Conservation (phyloP, 2,329 filamentous ascomycete species). For the Alternaria incomplexa region DNA sequence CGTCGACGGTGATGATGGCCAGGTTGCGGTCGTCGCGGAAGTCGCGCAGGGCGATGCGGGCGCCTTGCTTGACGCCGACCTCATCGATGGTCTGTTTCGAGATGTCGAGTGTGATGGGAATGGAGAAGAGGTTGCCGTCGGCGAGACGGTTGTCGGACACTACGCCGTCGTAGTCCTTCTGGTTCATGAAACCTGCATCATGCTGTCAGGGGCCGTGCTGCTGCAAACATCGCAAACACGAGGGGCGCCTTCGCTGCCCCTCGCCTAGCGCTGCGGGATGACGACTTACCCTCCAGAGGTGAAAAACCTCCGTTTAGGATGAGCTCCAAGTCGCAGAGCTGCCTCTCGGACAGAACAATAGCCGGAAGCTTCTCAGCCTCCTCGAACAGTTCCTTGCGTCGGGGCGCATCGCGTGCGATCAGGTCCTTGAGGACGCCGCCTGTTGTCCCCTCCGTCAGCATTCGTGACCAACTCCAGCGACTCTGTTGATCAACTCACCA, state of each 20-base stretch:
- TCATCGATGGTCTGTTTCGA: slow-evolving; percentile 76
- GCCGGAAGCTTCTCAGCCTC: slow-evolving; percentile 90
- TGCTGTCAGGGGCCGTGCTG: slow-evolving; percentile 6
- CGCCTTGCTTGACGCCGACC: slow-evolving; percentile 76
- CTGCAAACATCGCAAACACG: slow-evolving; percentile 36
- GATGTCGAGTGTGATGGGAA: slow-evolving; percentile 94
- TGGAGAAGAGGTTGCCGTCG: slow-evolving; percentile 90
- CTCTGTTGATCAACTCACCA: slow-evolving; percentile 44
- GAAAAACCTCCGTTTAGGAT: slow-evolving; percentile 98
- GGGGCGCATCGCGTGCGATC: slow-evolving; percentile 86
- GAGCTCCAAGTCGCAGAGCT: slow-evolving; percentile 96
- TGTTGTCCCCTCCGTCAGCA: slow-evolving; percentile 33
- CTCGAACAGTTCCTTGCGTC: slow-evolving; percentile 76
- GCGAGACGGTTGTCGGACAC: slow-evolving; percentile 86
- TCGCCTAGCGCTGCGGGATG: slow-evolving; percentile 15
- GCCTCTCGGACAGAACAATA: slow-evolving; percentile 85
- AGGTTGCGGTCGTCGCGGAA: slow-evolving; percentile 96
- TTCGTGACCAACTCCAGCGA: background rate
- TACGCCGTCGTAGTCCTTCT: slow-evolving; percentile 96
- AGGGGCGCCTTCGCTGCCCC: slow-evolving; percentile 25
- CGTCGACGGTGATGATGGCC: slow-evolving; percentile 93
- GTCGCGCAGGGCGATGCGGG: slow-evolving; percentile 87
- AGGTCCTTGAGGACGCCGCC: slow-evolving; percentile 98
- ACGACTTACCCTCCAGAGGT: slow-evolving; percentile 83
- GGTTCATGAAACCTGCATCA: slow-evolving; percentile 84